Evolutionary conservation across 1,139 yeast genomes (phyloP), one percentile per base, ranked within the genome.

Genomic region (Sugiyamaella xylanicola): DNA sequence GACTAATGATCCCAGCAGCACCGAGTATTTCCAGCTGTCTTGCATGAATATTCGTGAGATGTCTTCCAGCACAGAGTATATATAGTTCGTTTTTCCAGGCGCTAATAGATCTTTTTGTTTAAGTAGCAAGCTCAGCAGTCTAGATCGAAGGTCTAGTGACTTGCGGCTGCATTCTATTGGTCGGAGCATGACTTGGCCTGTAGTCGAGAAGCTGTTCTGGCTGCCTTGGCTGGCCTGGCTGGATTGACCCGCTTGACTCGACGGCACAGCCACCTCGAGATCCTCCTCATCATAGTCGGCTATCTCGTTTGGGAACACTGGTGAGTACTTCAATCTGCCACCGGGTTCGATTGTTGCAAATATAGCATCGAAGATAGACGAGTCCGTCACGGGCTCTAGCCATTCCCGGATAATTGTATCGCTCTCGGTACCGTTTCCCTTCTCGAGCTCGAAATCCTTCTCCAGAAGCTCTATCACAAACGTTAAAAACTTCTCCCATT

Each of bases 391-490:
- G 21, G 48, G 53, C 15, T 37, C 41, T 1, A 36, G 9, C 58
- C 58, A 55, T 21, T 17, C 47, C 15, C 15, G 27, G 19, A 55
- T 48, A 1, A 55, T 42, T 8, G 55, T 8, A 13, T 15, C 29
- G 7, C 48, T 25, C 13, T 41, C 27, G 8, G 43, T 29, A 17
- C 25, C 27, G 1, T 45, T 39, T 27, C 37, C 15, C 29, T 35
- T 22, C 11, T 37, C 19, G 3, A 11, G 9, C n/a, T 48, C 55
- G 13, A 43, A 40, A 43, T 61, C 60, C 8, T 32, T 22, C 47
- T 61, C 63, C 42, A 61, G 43, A 16, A 60, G 35, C 13, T 56
- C 56, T 15, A 58, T 20, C 17, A 61, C 15, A 22, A 58, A 57
- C 21, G 43, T 54, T 17, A 61, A 49, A n/a, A 58, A 50, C 16